Base-by-base conservation (phyloP, 345 rosid species). In the Carallia pectinifolia region DNA sequence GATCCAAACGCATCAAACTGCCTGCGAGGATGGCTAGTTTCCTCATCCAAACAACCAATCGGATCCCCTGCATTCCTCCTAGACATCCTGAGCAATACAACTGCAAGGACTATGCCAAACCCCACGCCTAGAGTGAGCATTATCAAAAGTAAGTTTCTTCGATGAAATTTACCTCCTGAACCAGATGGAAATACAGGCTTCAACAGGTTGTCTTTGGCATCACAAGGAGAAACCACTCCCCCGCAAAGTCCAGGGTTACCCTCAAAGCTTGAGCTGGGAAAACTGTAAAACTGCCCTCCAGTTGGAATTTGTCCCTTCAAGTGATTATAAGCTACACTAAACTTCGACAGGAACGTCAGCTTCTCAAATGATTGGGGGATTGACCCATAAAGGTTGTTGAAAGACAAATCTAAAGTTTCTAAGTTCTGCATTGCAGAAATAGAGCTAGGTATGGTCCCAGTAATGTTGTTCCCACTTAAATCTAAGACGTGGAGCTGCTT, bases 401-500 rank as follows among this genome's bases (percentile, higher is more conserved):
- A 86, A 2, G 96, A 94, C 61, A 94, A 80, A 76, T 94, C 97
- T 69, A 94, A 70, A 36, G 63, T 33, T 81, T 91, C 98, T 80
- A 94, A 81, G 69, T 91, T 94, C 80, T 79, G 85, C 84, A 91
- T 82, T 33, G 75, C 71, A 0, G 97, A 85, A 39, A 91, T 82
- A 74, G 97, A 81, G 62, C 71, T 13, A 30, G 98, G 97, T 69
- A 91, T 91, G 5, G 65, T 66, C 65, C 98, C 96, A 1, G 86
- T 80, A 63, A 94, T 84, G 87, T 88, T 83, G 82, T 91, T 94
- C 83, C 80, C 80, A 87, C 96, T 87, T 83, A 94, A 75, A 66
- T 94, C 97, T 47, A 94, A 76, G 81, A 91, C 89, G 78, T 90
- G 98, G 63, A 94, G 97, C 83, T 87, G 87, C 77, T 90, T 91